Percentiles rank a stretch among this genome's conserved stretches.
phyloP scores from a whole-genome alignment of 2,329 filamentous ascomycete genomes.

The Cytospora chrysosperma region DNA sequence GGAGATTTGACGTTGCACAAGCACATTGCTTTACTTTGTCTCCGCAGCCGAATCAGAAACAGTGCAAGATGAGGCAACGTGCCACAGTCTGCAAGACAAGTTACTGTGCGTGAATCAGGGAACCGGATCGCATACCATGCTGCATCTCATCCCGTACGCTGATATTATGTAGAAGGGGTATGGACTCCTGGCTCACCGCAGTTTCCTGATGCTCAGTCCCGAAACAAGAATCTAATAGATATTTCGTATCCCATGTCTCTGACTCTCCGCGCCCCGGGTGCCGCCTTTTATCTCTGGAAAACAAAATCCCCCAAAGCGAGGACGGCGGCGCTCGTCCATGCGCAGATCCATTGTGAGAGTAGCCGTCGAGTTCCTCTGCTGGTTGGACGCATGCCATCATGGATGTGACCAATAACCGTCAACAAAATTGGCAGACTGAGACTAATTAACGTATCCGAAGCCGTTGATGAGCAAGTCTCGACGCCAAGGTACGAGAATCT shows the following conservation, averaged over 20 bases:
- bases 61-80: neutral
- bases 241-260: slow-evolving; percentile 17
- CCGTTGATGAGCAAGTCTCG: slow-evolving; percentile 11
- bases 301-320: neutral
- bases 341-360: slow-evolving; percentile 5
- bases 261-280: neutral
- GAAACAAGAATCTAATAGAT: slow-evolving; percentile 19
- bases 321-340: slow-evolving; percentile 2
- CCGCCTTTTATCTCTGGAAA: slow-evolving; percentile 2
- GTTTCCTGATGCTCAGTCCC: slow-evolving; percentile 9
- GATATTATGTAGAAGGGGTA: neutral
- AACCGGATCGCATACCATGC: slow-evolving; percentile 1
- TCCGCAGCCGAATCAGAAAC: neutral
- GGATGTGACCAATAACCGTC: slow-evolving; percentile 1
- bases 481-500: slow-evolving; percentile 13
- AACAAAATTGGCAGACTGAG: slow-evolving; percentile 3
- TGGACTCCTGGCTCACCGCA: neutral
- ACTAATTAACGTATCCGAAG: slow-evolving; percentile 6
- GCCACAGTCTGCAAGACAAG: slow-evolving; percentile 1
- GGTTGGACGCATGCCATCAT: neutral
- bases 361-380: neutral
- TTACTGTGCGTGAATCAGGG: neutral
- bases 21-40: slow-evolving; percentile 1
- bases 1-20: slow-evolving; percentile 2
- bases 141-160: slow-evolving; percentile 14